Base-by-base conservation (phyloP, 805 yeast genomes). In the Saccharomycopsis sp. region DNA sequence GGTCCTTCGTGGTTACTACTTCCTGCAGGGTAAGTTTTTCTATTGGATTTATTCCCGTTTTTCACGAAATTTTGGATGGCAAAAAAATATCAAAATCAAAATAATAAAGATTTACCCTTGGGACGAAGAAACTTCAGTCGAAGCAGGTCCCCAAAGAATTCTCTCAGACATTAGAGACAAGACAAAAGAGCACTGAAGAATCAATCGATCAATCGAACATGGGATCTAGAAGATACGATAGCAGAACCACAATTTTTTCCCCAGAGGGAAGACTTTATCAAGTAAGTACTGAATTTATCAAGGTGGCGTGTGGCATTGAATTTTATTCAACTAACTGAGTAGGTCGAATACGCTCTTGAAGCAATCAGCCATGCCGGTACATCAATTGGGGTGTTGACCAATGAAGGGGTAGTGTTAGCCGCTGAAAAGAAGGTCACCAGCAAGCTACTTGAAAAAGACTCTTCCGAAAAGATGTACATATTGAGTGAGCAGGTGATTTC, bases 221-320 rank as follows among this genome's bases (percentile, higher is more conserved):
- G 78, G 77, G 78, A 13, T 85, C 96, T 53, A 82, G 97, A 81
- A 80, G 99, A 75, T 92, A 92, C 86, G 99, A 92, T 65, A 82
- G 95, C 48, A 77, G 99, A 73, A 92, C 99, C 38, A 92, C 98
- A 4, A 94, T 92, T 56, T 92, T 92, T 66, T 89, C 97, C 30
- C 99, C 99, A 7, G 99, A 92, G 61, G 99, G 99, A 30, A 77
- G 98, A 63, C 71, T 92, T 43, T 92, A 92, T 64, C 99, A 92
- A 65, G 87, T 75, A 53, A 12, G 73, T 62, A 5, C 27, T 10
- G 27, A 2, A 25, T 9, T 25, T 9, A 25, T 25, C 12, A 25
- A 9, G n/a, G n/a, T 25, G 9, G 12, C 9, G n/a, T 25, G 9
- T 25, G 9, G 27, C 27, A 25, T 10, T 25, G 27, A 25, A n/a